Evolutionary conservation across 1,284 basidiomycete genomes (phyloP).

Genomic region (Sanguinoderma infundibulare): DNA sequence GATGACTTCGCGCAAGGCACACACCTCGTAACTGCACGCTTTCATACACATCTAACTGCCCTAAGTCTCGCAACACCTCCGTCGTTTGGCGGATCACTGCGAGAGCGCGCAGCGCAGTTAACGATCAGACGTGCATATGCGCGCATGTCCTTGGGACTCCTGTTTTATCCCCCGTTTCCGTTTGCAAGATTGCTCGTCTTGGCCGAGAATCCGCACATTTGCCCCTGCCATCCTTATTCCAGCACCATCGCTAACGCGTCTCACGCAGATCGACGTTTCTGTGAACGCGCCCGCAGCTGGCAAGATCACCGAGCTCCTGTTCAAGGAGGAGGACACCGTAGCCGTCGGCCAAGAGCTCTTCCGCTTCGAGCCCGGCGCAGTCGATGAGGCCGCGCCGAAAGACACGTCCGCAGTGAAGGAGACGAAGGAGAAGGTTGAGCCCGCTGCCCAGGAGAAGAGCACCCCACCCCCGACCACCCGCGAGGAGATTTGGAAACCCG

Average conservation of each 20-base stretch:
- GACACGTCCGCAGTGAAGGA: constrained; percentile 27
- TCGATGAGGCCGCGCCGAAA: constrained; percentile 46
- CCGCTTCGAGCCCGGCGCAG: constrained; percentile 85
- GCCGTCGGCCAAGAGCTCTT: constrained; percentile 95
- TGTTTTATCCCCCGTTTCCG: no score
- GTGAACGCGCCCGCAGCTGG: constrained; percentile 94
- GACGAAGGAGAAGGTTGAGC: constrained; percentile 46
- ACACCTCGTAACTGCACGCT: neutral
- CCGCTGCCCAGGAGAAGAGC: constrained; percentile 53
- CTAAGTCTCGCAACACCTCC: no score
- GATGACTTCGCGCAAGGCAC: neutral
- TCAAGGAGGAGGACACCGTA: constrained; percentile 93
- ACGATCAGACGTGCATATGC: neutral
- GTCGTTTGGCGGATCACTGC: neutral
- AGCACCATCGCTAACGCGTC: neutral
- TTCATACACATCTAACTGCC: neutral
- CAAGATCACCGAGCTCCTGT: constrained; percentile 87
- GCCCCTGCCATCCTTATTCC: no score
- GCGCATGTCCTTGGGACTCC: no score
- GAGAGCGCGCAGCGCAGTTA: neutral
- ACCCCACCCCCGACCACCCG: constrained; percentile 42
- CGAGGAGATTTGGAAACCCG: constrained; percentile 40
- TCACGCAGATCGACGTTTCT: constrained; percentile 88
- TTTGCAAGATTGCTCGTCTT: no score
- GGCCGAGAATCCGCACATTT: no score